Conservation (phyloP, 306 rosid species). For the Myrica gale region DNA sequence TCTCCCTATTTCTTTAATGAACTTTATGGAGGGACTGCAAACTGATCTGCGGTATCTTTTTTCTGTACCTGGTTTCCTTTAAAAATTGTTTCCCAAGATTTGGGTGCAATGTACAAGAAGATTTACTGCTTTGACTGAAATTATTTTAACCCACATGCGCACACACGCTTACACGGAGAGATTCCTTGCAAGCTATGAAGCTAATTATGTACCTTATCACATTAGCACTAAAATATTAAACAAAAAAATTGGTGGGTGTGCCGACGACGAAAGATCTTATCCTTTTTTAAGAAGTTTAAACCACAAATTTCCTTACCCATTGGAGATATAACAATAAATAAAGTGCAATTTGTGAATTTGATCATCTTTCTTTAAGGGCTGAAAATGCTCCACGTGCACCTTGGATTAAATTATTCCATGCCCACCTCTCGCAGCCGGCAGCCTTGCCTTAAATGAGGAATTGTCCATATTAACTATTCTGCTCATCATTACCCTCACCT, state of each 20-base stretch:
- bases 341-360: neutral
- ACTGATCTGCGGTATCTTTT: constrained; percentile 5
- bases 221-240: neutral
- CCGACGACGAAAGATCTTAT: constrained; percentile 25
- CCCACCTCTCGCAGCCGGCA: too few species aligned
- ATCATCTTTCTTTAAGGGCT: neutral
- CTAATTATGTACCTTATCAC: neutral
- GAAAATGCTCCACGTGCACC: too few species aligned
- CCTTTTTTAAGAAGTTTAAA: constrained; percentile 7
- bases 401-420: too few species aligned
- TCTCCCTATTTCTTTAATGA: neutral
- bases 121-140: constrained; percentile 20
- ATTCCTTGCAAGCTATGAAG: neutral
- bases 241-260: neutral
- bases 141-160: constrained; percentile 14
- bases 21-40: neutral
- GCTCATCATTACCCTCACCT: too few species aligned
- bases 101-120: constrained; percentile 29
- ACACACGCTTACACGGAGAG: neutral
- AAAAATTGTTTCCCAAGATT: constrained; percentile 25
- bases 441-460: too few species aligned
- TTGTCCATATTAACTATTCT: too few species aligned
- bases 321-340: neutral
- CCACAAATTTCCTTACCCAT: neutral
- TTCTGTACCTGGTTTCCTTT: neutral